These are phyloP conservation scores for Solanum tarijense DNA, from an alignment of 257 asterid genomes.

Conservation along the genomic window DNA sequence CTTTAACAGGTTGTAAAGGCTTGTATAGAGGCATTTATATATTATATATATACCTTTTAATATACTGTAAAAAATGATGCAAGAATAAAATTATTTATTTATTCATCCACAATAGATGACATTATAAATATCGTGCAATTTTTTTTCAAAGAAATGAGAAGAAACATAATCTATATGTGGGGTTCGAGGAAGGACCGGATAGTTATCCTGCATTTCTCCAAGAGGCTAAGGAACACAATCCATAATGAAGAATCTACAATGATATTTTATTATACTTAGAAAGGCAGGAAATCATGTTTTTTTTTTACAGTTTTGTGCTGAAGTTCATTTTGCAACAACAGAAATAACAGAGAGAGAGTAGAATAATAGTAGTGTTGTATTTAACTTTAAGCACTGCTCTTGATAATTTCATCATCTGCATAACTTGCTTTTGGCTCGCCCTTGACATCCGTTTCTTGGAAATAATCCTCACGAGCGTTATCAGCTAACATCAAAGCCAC, in stretches of 20 bases:
- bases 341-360: not conserved
- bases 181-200: not conserved
- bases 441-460: constrained; percentile 35
- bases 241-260: not conserved
- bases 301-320: not conserved
- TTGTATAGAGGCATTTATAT: not conserved
- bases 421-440: constrained; percentile 1
- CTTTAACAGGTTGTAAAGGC: not conserved
- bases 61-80: not conserved
- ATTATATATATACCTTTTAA: not conserved
- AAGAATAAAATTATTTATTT: not conserved
- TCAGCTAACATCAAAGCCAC: constrained; percentile 78
- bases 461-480: constrained; percentile 70
- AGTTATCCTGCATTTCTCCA: fast-evolving
- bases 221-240: not conserved
- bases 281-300: not conserved
- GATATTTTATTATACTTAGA: not conserved
- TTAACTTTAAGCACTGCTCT: constrained; percentile 20
- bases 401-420: constrained; percentile 15
- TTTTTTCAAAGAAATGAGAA: not conserved
- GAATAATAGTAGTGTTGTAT: not conserved
- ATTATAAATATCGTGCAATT: not conserved
- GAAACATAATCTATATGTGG: not conserved
- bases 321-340: not conserved
- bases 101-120: not conserved